phyloP scores from a whole-genome alignment of 148 eudicot species.

The Drosera capensis region DNA sequence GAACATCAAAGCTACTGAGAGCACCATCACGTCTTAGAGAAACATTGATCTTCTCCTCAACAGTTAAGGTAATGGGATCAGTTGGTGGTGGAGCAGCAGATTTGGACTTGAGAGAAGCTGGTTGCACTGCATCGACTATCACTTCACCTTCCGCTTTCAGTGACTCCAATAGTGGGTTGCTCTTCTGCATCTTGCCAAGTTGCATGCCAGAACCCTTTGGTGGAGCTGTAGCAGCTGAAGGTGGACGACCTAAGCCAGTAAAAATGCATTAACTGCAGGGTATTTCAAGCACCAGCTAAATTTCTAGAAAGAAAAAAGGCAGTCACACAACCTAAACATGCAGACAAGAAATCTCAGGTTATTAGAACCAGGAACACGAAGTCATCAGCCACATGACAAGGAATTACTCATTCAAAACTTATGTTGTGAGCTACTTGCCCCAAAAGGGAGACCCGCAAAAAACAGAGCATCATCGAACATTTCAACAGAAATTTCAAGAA shows the following conservation, averaged over 20 bases:
- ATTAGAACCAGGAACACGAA: no score
- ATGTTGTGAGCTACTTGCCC: no score
- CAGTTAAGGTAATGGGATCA: constrained; percentile 82
- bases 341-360: no score
- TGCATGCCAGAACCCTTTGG: constrained; percentile 87
- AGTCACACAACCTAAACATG: not conserved
- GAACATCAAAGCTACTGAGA: constrained; percentile 82
- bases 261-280: constrained; percentile 1
- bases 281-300: not conserved
- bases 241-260: constrained; percentile 41
- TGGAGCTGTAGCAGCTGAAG: constrained; percentile 79
- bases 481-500: not conserved
- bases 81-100: constrained; percentile 72
- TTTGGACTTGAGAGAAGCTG: constrained; percentile 46
- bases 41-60: constrained; percentile 90
- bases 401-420: no score
- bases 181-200: constrained; percentile 78
- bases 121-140: constrained; percentile 64
- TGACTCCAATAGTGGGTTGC: constrained; percentile 85
- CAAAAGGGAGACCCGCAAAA: not conserved
- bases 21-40: constrained; percentile 84
- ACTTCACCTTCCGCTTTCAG: constrained; percentile 97
- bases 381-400: no score
- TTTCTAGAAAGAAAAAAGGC: not conserved
- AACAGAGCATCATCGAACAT: not conserved